Evolutionary conservation across 2,329 filamentous ascomycete genomes (phyloP), one percentile per base, ranked within the genome.

Genomic region (Nigrospora osmanthi): DNA sequence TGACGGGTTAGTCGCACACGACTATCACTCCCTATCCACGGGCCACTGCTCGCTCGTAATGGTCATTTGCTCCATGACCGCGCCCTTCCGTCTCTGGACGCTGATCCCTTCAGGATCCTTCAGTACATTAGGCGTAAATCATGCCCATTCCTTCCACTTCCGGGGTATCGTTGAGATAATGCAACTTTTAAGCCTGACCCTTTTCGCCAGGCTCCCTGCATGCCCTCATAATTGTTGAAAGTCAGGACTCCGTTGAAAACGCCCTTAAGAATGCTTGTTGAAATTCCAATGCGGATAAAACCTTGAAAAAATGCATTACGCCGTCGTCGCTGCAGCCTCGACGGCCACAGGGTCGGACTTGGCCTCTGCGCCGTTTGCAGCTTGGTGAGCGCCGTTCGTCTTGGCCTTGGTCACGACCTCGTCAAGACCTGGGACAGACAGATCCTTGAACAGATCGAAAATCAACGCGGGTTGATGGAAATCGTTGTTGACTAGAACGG

Each of bases 391-490:
- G 9, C 61, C 47, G 42, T 60, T 54, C 43, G 35, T 40, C 15
- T 49, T 46, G 17, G 52, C 48, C 40, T 54, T 65, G 50, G 38
- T 11, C 11, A 46, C 30, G 34, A 37, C 43, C 9, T 44, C 37
- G 11, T 87, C 77, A 41, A 89, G 68, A 49, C 82, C 77, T 38
- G 79, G 68, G n/a, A 87, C 80, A 49, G 77, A 64, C 4, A 98
- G 74, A 19, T 81, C 89, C 14, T 90, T 78, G 62, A 98, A 93
- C 23, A 97, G 73, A 38, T 86, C 78, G 63, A 95, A 97, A 54
- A 98, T 86, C 45, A 82, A 83, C 43, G 81, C 76, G 45, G 80
- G 81, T 56, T 89, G 76, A 63, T 95, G 89, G 81, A 98, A 98
- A 64, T 98, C 89, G 60, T 98, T 98, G 72, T 98, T 89, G 28